Evolutionary conservation across 257 asterid genomes (phyloP), one percentile per base, ranked within the genome.

Genomic region (Nicotiana paniculata): DNA sequence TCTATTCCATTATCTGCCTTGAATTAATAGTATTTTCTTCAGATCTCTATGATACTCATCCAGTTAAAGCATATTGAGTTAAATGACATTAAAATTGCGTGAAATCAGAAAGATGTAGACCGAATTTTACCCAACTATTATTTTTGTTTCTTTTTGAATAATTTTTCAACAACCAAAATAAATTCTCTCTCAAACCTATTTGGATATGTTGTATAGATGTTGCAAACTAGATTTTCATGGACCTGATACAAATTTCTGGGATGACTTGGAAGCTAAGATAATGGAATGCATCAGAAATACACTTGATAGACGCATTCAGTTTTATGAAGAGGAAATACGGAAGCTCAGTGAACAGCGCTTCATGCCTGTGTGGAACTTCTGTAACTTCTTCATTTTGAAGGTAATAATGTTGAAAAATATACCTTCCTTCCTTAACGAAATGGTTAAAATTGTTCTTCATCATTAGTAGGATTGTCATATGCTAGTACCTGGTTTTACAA

Each of bases 331-430:
- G 63, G 99, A 96, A 88, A 92, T 96, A 81, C 93, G 99, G 70
- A 96, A 93, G 93, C 99, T 94, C 87, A 96, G 99, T 51, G 99
- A 96, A 86, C 97, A 92, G 84, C 92, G 97, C 63, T 93, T 96
- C 88, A 89, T 91, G 97, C 99, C 98, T 81, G 88, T 96, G 84
- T 96, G 99, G 99, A 96, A 93, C 90, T 96, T 96, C 90, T 94
- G 97, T 87, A 96, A 96, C 84, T 96, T 96, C 85, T 96, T 94
- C 85, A 93, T 96, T 85, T 89, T 96, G 70, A 96, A 94, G 98
- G 98, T 89, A 87, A 39, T 28, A 63, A 37, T 77, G 70, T 21
- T 30, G 33, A 59, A 33, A 37, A 58, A 46, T 69, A 32, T 48
- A 24, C 10, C 26, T 55, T 55, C 8, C 8, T 16, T 55, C 16